Evolutionary conservation across 805 yeast genomes (phyloP), one percentile per base, ranked within the genome.

Genomic region (Yarrowia alimentaria): DNA sequence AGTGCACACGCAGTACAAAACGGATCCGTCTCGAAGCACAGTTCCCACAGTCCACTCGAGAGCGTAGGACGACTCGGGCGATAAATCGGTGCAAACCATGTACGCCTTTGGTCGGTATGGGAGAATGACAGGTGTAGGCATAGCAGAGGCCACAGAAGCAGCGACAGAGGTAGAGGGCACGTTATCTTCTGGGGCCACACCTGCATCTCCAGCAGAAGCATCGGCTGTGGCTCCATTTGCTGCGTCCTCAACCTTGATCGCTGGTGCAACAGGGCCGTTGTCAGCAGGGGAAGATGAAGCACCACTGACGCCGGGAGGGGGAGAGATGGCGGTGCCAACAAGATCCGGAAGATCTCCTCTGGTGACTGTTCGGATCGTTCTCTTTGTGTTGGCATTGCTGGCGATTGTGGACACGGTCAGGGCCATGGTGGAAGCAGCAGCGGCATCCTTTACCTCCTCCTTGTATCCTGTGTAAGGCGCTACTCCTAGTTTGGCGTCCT

Each of bases 31-130:
- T 17, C 81, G 83, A 38, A 89, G 72, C 0, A 88, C 83, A 0
- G 95, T 78, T 2, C 97, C 97, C 58, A 90, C 73, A 33, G 89
- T 78, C 85, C 96, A 89, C 60, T 87, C 93, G 17, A 90, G 71
- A 0, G 96, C 93, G 64, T 84, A 85, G 29, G 75, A 73, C 2
- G 95, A 82, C 62, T 88, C 96, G 0, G 87, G 84, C 3, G 91
- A 80, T 56, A 84, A 75, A 63, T 90, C 96, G 70, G 84, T 77
- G 60, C 93, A 87, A 16, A 88, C 75, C 40, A 89, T 67, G 64
- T 81, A 87, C 61, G 85, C 77, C 58, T 79, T 79, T n/a, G 73
- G 58, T 11, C 25, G 40, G 33, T 47, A 34, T 10, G 32, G 42
- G 11, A 47, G 22, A 17, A 33, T 19, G 14, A 43, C 50, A 21